Evolutionary conservation across 176 grass and related monocot genomes (phyloP).

Genomic region (Themeda triandra): DNA sequence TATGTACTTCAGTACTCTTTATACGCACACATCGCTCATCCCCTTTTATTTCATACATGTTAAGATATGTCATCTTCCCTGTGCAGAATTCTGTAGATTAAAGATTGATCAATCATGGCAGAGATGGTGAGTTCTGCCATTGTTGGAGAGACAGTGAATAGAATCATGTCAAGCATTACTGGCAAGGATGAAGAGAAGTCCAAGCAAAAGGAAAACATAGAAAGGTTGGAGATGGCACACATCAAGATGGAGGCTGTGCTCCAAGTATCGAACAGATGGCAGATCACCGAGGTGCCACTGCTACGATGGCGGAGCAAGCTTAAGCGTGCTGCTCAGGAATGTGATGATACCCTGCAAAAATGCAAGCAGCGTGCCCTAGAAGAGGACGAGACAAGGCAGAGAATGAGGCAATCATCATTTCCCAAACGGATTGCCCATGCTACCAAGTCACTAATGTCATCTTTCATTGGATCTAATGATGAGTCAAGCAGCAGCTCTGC

Average conservation of each 20-base stretch:
- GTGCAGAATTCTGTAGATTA: neutral
- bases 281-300: no score
- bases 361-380: no score
- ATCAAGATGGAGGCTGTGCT: neutral
- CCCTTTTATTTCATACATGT: neutral
- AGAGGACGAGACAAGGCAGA: no score
- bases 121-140: neutral
- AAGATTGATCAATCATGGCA: neutral
- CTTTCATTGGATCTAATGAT: no score
- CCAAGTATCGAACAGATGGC: neutral
- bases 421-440: no score
- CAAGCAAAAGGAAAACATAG: neutral
- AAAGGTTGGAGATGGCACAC: constrained; percentile 17
- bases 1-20: neutral
- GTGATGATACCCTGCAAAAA: no score
- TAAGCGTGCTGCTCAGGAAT: no score
- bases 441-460: no score
- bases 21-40: neutral
- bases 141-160: neutral
- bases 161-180: neutral
- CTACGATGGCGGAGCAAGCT: no score
- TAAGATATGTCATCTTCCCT: neutral
- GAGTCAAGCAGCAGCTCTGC: no score
- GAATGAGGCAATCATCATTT: no score
- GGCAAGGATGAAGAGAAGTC: neutral